These are phyloP conservation scores for Metarhizium guizhouense DNA, from an alignment of 2,329 filamentous ascomycete genomes.

Conservation along the genomic window DNA sequence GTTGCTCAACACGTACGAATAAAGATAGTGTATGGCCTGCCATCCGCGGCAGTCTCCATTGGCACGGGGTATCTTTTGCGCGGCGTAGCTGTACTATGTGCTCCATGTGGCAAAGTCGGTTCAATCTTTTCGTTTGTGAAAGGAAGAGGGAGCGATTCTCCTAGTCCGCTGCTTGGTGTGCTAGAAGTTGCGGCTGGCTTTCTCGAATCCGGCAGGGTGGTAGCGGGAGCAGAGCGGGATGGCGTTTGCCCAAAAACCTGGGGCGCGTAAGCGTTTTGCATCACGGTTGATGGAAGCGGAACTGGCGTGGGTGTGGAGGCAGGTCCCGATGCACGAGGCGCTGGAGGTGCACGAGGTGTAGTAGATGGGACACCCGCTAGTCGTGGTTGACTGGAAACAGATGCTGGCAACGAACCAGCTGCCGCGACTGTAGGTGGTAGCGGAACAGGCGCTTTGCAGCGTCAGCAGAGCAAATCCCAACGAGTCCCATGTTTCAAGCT, in stretches of 20 bases:
- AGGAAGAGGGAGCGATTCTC: neutral
- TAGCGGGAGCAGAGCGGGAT: neutral
- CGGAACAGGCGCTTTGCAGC: constrained; percentile 1
- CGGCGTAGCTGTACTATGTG: neutral
- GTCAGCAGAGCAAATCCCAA: neutral
- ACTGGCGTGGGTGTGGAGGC: neutral
- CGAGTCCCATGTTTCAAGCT: neutral
- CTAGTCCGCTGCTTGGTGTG: neutral
- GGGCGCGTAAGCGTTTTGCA: neutral
- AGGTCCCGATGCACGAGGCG: neutral
- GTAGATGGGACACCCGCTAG: neutral
- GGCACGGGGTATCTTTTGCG: neutral
- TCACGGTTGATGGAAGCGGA: neutral
- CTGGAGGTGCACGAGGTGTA: neutral
- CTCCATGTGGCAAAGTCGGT: neutral
- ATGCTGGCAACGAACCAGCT: neutral
- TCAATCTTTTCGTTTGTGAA: neutral
- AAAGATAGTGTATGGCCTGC: constrained; percentile 1
- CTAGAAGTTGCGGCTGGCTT: neutral
- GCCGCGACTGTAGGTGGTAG: neutral
- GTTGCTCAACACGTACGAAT: neutral
- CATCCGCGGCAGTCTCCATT: neutral
- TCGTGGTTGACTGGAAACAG: neutral
- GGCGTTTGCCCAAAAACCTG: neutral
- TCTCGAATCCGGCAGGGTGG: neutral